Conservation (phyloP, 2,329 filamentous ascomycete genomes). For the Periconia digitata region DNA sequence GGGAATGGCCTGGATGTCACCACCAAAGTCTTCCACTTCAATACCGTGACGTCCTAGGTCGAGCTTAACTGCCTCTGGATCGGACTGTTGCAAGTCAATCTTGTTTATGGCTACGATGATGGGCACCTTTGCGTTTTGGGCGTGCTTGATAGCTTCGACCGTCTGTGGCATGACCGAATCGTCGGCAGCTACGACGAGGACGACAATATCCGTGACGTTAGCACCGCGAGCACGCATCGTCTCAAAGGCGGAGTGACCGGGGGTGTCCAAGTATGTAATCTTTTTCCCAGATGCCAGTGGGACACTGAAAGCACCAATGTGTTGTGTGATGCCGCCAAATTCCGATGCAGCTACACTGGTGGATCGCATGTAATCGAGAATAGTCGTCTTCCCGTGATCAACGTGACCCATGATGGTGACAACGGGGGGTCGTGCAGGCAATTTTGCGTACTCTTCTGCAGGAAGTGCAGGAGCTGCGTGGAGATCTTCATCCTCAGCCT, state of each 20-base stretch:
- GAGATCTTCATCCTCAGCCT: constrained; percentile 69
- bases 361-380: constrained; percentile 90
- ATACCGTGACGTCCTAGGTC: constrained; percentile 83
- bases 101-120: constrained; percentile 99
- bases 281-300: constrained; percentile 77
- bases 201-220: constrained; percentile 94
- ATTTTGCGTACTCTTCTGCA: constrained; percentile 60
- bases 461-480: constrained; percentile 58
- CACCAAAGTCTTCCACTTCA: constrained; percentile 91
- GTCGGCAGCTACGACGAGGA: constrained; percentile 93
- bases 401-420: constrained; percentile 99
- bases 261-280: constrained; percentile 96
- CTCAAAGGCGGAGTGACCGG: constrained; percentile 92
- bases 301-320: constrained; percentile 97
- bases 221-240: constrained; percentile 95
- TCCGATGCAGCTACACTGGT: constrained; percentile 89
- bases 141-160: constrained; percentile 92
- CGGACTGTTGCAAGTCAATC: constrained; percentile 82
- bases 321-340: constrained; percentile 96
- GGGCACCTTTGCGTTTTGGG: constrained; percentile 80
- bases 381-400: constrained; percentile 96
- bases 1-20: constrained; percentile 87
- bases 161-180: constrained; percentile 98
- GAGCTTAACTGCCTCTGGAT: constrained; percentile 80
- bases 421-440: constrained; percentile 82